These are phyloP conservation scores for Amauroascus niger DNA, from an alignment of 2,329 filamentous ascomycete genomes.

Conservation along the genomic window DNA sequence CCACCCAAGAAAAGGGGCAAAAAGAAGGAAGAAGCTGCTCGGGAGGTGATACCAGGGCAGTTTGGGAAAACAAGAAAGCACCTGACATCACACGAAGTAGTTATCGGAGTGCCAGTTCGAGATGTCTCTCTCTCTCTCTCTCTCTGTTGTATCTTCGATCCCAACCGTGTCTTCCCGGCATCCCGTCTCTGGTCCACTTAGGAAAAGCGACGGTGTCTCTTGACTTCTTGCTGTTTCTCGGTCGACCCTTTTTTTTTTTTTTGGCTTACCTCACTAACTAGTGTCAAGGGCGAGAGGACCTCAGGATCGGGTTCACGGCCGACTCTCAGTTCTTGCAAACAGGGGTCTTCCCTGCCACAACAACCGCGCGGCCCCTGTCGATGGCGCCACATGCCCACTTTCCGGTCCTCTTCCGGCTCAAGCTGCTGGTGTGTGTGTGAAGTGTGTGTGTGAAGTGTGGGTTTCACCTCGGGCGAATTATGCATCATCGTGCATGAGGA, in stretches of 20 bases:
- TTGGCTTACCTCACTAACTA: no score
- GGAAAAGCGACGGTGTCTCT: background rate
- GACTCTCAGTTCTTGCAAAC: background rate
- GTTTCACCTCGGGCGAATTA: slow-evolving; percentile 7
- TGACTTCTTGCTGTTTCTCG: background rate
- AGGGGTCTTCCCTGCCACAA: background rate
- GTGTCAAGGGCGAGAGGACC: background rate
- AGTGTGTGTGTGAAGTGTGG: no score
- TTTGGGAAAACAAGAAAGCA: slow-evolving; percentile 1
- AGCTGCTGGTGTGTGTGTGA: no score
- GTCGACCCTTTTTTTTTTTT: background rate
- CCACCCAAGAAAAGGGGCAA: no score
- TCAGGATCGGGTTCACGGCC: background rate
- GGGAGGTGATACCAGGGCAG: slow-evolving; percentile 2
- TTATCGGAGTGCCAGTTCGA: background rate
- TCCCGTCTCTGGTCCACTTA: slow-evolving; percentile 4
- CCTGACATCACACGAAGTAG: background rate
- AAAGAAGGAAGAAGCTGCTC: background rate
- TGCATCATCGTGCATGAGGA: slow-evolving; percentile 10
- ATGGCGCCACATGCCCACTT: slow-evolving; percentile 10
- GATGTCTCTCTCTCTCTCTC: background rate
- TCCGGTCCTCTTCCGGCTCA: slow-evolving; percentile 5
- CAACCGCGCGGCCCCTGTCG: slow-evolving; percentile 3
- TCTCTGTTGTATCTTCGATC: background rate
- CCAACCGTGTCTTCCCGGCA: no score